Evolutionary conservation across 257 asterid genomes (phyloP).

Genomic region (Gentiana dahurica): DNA sequence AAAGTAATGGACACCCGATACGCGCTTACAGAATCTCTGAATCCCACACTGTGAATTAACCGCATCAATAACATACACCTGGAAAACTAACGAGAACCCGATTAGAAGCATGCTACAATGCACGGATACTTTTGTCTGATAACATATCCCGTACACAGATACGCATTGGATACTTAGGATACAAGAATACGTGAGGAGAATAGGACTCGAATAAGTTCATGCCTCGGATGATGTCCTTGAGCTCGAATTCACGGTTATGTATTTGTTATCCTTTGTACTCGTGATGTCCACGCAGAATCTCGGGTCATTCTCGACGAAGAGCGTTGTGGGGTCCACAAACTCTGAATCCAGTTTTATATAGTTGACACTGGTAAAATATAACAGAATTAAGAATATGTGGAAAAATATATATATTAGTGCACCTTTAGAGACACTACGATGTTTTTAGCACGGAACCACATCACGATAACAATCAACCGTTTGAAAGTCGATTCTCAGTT

Average conservation of each 20-base stretch:
- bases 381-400: conserved; percentile 13
- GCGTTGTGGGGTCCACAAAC: conserved; percentile 31
- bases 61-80: conserved; percentile 71
- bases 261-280: conserved; percentile 88
- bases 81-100: conserved; percentile 15
- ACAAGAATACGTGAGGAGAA: conserved; percentile 8
- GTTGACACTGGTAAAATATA: conserved; percentile 42
- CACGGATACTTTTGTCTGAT: no score
- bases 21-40: conserved; percentile 66
- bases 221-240: conserved; percentile 99
- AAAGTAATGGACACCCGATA: conserved; percentile 74
- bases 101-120: neutral
- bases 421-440: no score
- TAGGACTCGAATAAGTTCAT: conserved; percentile 41
- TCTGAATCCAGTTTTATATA: conserved; percentile 49
- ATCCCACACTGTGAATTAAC: conserved; percentile 36
- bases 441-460: no score
- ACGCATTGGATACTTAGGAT: neutral
- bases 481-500: no score
- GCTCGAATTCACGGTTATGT: conserved; percentile 88
- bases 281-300: conserved; percentile 79
- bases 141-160: no score
- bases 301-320: conserved; percentile 70
- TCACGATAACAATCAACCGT: no score
- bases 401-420: no score